Percentiles rank a stretch among this genome's conserved stretches.
Conservation (phyloP, 441 rosid genomes). For the Arabidopsis hybrid region DNA sequence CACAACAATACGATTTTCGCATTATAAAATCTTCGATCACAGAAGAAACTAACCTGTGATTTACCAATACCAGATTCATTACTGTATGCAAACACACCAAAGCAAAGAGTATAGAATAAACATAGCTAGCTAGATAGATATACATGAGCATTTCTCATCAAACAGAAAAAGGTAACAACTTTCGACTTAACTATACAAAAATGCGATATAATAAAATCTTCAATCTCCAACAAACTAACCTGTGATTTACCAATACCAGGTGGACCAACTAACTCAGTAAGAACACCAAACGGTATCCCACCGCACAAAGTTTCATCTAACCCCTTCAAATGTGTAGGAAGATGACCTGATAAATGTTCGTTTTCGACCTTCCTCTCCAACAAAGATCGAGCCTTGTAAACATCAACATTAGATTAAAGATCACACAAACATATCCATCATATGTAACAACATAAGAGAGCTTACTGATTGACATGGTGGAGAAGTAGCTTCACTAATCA, state of each 20-base stretch:
- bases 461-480: constrained; percentile 78
- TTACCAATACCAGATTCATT: too few relatives aligned
- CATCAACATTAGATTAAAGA: neutral
- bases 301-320: constrained; percentile 80
- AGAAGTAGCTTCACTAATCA: constrained; percentile 66
- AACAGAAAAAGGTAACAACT: neutral
- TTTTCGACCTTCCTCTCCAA: constrained; percentile 58
- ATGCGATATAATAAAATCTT: neutral
- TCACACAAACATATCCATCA: neutral
- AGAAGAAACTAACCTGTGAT: too few relatives aligned
- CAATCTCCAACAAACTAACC: constrained; percentile 44
- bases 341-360: constrained; percentile 70
- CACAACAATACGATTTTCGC: too few relatives aligned
- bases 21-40: too few relatives aligned
- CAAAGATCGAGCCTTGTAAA: constrained; percentile 56
- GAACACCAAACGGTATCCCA: constrained; percentile 88
- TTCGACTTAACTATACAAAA: neutral
- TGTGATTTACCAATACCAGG: constrained; percentile 96
- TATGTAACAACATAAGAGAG: neutral
- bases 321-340: constrained; percentile 78
- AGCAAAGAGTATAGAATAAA: constrained; percentile 3
- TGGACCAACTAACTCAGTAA: constrained; percentile 89
- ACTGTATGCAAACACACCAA: too few relatives aligned
- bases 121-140: neutral
- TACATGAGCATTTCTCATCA: neutral